Base-by-base conservation (phyloP, 768 basidiomycete genomes). In the Lactarius indigo region DNA sequence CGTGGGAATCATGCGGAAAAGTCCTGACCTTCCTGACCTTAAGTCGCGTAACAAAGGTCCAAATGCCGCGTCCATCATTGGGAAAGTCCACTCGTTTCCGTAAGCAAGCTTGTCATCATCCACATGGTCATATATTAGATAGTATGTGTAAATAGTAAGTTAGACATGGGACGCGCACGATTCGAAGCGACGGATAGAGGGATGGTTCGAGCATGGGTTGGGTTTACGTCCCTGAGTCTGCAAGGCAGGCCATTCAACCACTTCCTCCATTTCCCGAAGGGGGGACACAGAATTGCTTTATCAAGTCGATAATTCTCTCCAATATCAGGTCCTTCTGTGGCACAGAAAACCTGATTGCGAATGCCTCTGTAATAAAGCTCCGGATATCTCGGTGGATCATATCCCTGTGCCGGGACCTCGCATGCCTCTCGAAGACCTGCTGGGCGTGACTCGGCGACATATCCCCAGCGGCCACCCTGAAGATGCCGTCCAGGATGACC, bases 301-400 rank as follows among this genome's bases (percentile, higher is more conserved):
- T 66, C 56, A 66, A 41, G 15, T 66, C 65, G n/a, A 58, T 62
- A 10, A 57, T 66, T 39, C 57, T 66, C 30, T 63, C 65, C 15
- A 66, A 13, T 5, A 63, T 23, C n/a, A 63, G 30, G 33, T 66
- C 65, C 20, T 60, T n/a, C 63, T 39, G 37, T 30, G 58, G n/a
- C 9, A 59, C 37, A 18, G 57, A 5, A 15, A n/a, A n/a, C 30
- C 10, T 35, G 4, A 57, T 30, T n/a, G 28, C 28, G 10, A 39
- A 52, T 26, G 30, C 30, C 30, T 62, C 61, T 8, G 62, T 57
- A 17, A 60, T 41, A n/a, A 65, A 65, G 23, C 23, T 18, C 6
- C 31, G 30, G 52, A 65, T 42, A 56, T 60, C 52, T 3, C 17
- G 50, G 5, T 64, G 64, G 6, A 64, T 60, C 10, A 5, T 31